Evolutionary conservation across 202 grass and related monocot genomes (phyloP).

Genomic region (Cymbopogon flexuosus): DNA sequence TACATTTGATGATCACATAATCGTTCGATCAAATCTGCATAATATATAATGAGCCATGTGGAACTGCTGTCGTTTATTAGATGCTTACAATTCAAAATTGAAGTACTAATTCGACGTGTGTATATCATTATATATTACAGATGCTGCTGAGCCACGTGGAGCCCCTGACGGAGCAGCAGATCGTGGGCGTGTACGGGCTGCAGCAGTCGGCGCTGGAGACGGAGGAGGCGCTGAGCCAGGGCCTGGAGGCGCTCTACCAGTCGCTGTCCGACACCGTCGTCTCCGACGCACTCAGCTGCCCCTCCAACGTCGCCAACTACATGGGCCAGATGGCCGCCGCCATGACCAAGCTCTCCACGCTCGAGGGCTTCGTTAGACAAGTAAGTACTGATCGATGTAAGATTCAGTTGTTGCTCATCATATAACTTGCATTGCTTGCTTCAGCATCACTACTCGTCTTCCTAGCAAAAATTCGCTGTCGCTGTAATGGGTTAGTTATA

Average conservation of each 20-base stretch:
- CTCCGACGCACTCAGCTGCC: slow-evolving; percentile 68
- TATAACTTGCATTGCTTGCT: neutral
- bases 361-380: slow-evolving; percentile 82
- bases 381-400: slow-evolving; percentile 26
- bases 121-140: slow-evolving; percentile 23
- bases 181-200: slow-evolving; percentile 69
- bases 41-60: no score
- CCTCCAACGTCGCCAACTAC: slow-evolving; percentile 80
- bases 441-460: neutral
- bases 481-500: slow-evolving; percentile 42
- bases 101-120: neutral
- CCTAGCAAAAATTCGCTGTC: slow-evolving; percentile 1
- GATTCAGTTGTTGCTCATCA: neutral
- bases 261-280: slow-evolving; percentile 74
- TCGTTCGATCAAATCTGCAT: no score
- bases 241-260: slow-evolving; percentile 80
- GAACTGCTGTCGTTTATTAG: neutral
- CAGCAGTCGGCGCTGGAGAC: slow-evolving; percentile 89
- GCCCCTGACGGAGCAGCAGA: slow-evolving; percentile 86
- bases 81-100: no score
- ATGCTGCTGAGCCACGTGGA: slow-evolving; percentile 69
- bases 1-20: no score
- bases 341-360: slow-evolving; percentile 81
- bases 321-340: slow-evolving; percentile 85
- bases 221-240: slow-evolving; percentile 86